Evolutionary conservation across 2,329 filamentous ascomycete genomes (phyloP), one percentile per base, ranked within the genome.

Genomic region (Pseudocercospora pini-densiflorae): DNA sequence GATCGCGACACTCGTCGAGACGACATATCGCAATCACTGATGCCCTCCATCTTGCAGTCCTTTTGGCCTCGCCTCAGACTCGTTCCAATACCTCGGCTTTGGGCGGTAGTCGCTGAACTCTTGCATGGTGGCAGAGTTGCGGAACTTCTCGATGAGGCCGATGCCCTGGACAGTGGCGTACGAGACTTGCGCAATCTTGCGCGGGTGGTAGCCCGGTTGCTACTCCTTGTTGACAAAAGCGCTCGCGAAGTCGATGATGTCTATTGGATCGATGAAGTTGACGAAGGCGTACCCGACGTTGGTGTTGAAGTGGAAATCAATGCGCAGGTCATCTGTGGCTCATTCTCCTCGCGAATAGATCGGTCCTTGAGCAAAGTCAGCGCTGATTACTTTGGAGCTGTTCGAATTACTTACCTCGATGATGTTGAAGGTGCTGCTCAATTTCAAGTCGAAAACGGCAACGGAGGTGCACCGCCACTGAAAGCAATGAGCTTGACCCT

Each of bases 251-350:
- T 89, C 83, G 62, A 93, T 87, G 66, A 95, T 93, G 77, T 92
- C 88, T 66, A 90, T 82, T 0, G 92, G 88, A 77, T 93, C 89
- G 53, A 89, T 87, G 73, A 98, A 97, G 80, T 99, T 97, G 81
- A 99, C 93, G 80, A 98, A 99, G 0, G 93, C 94, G 79, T 98
- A 98, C 53, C 95, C 94, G 65, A 98, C 94, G 77, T 93, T 97
- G 69, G 70, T 76, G 61, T 47, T 76, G 43, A 79, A 79, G 62
- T 78, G 70, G 69, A 79, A 84, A 70, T 88, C 87, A 73, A 98
- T 97, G 45, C 95, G 90, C 61, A 98, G 82, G 77, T 99, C 97
- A 89, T 74, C 94, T 93, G 81, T 97, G 97, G 1, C 94, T 94
- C 55, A 97, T 97, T 43, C 94, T 90, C 33, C 97, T 80, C 94